A percentile compares a stretch with the other conserved stretches of the same genome.
Conservation (phyloP, 495 filamentous ascomycete species). For the Melanomma pulvis-pyrius region DNA sequence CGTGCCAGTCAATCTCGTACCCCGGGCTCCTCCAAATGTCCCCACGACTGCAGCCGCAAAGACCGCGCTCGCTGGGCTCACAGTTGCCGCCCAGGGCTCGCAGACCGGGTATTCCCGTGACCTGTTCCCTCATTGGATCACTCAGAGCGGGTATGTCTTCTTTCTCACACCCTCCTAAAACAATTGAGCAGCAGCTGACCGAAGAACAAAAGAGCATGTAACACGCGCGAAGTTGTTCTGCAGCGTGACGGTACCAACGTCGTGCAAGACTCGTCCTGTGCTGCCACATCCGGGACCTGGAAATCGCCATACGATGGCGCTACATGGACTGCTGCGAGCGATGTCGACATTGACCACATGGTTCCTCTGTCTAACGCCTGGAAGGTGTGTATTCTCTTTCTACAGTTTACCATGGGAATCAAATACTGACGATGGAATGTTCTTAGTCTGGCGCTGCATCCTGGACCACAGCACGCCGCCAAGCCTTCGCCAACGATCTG, state of each 20-base stretch:
- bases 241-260: conserved; percentile 68
- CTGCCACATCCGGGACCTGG: conserved; percentile 64
- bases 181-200: neutral
- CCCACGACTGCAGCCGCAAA: conserved; percentile 58
- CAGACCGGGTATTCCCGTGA: conserved; percentile 61
- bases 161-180: conserved; percentile 46
- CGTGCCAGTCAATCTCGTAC: conserved; percentile 1
- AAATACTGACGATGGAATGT: neutral
- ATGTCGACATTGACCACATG: conserved; percentile 77
- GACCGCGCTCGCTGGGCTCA: conserved; percentile 57
- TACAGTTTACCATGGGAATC: neutral
- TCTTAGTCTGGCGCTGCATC: conserved; percentile 49
- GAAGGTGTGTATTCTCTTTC: conserved; percentile 54
- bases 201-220: conserved; percentile 23
- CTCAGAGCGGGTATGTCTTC: conserved; percentile 53
- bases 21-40: conserved; percentile 57
- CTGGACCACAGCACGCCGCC: conserved; percentile 64
- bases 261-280: conserved; percentile 53
- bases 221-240: conserved; percentile 64
- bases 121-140: conserved; percentile 71
- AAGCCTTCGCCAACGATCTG: conserved; percentile 73
- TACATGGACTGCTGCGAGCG: conserved; percentile 65
- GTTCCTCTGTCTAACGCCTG: conserved; percentile 75
- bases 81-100: conserved; percentile 56
- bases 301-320: conserved; percentile 68